phyloP scores from a whole-genome alignment of 2,329 filamentous ascomycete species.

The Verticillium longisporum region DNA sequence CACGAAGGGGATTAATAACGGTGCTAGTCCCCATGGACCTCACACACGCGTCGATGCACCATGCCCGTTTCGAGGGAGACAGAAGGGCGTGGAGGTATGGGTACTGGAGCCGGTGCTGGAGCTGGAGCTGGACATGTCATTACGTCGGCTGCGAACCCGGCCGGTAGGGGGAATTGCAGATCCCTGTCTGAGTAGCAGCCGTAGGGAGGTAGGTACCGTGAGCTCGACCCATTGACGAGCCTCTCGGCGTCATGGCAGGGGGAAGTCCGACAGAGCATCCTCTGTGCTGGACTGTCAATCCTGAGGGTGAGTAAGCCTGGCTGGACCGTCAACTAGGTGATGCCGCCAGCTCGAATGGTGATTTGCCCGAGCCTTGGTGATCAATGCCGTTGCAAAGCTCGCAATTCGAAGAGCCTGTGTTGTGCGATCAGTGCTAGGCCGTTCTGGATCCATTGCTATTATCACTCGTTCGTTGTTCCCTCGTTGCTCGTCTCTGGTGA shows the following conservation, averaged over 20 bases:
- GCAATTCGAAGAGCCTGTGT: not conserved
- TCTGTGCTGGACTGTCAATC: too few species aligned
- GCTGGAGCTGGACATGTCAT: not conserved
- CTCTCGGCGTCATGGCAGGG: not conserved
- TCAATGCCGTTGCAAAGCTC: not conserved
- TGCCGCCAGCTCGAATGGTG: not conserved
- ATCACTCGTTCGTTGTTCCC: not conserved
- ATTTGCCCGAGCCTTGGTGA: not conserved
- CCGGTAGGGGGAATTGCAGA: not conserved
- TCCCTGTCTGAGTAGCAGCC: not conserved
- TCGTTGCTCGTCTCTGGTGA: too few species aligned
- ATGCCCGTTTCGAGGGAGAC: not conserved
- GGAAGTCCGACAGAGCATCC: not conserved
- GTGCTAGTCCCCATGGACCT: not conserved
- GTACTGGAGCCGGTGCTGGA: not conserved
- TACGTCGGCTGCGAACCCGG: too few species aligned
- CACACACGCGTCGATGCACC: not conserved
- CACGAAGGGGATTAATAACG: not conserved
- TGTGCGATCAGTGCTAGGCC: not conserved
- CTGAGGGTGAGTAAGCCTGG: too few species aligned
- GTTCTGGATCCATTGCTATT: not conserved
- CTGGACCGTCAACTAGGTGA: not conserved
- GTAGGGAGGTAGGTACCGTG: not conserved
- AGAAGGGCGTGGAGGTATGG: not conserved
- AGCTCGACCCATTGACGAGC: not conserved